Base-by-base conservation (phyloP, 1,139 yeast species). In the Spencermartinsiella ligniputridi region DNA sequence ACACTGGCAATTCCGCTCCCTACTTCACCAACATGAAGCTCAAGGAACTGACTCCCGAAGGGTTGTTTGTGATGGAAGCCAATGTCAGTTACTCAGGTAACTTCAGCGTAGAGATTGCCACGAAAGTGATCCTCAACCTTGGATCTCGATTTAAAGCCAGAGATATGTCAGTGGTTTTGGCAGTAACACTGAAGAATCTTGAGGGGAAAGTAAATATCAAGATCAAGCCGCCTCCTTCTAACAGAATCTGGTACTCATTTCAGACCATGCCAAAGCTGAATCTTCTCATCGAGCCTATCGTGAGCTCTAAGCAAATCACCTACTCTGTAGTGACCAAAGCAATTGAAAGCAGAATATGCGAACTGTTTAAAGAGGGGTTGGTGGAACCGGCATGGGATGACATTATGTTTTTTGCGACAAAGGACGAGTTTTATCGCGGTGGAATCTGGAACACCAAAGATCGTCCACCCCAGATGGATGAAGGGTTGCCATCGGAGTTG, bases 341-440 rank as follows among this genome's bases (percentile, higher is more conserved):
- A 11, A 85, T 92, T 52, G 89, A 83, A 51, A 83, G 80, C 57
- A 80, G 81, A 55, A 79, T 92, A 53, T 79, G 83, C 47, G 96
- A 88, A 40, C 85, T 90, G 41, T 47, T 90, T 20, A 79, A 74
- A 51, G 95, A 87, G 37, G 78, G 94, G 12, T 67, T 90, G 45
- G 97, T 92, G 0, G 65, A 78, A 36, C 98, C 97, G 1, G 81
- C 74, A 57, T 84, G 87, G 89, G 97, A 92, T 61, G 97, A 92
- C 63, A 66, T 88, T 36, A 78, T 81, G 0, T 85, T 87, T 57
- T 84, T 74, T 56, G 71, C 76, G 46, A 81, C 96, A 0, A 57
- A 67, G 1, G 58, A 55, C 3, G 95, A 87, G 50, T 63, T 86
- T 12, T 92, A 80, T 60, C 75, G 96, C 52, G 97, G 96, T 39